Evolutionary conservation across 768 basidiomycete genomes (phyloP).

Genomic region (Lactarius evosmus): DNA sequence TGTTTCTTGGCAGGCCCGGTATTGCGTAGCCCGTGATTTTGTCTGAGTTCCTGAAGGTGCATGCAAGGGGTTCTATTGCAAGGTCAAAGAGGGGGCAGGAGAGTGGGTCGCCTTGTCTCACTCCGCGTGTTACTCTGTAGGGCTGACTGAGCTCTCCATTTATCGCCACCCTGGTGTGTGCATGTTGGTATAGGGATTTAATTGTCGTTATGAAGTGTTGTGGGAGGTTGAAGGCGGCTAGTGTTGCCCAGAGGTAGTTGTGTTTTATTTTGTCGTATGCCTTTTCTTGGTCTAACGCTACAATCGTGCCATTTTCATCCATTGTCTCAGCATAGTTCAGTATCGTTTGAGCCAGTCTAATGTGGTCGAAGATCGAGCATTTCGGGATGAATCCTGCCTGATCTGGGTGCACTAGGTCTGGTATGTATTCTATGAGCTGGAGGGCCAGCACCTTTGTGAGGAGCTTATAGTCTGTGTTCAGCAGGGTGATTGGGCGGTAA

Average conservation of each 20-base stretch:
- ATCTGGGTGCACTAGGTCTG: not conserved
- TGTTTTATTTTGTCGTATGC: not conserved
- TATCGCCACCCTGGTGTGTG: not conserved
- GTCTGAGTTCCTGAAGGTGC: not conserved
- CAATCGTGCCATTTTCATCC: not conserved
- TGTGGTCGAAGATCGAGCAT: constrained; percentile 4
- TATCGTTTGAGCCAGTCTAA: not conserved
- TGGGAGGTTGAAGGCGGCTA: constrained; percentile 14
- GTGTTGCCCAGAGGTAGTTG: constrained; percentile 5
- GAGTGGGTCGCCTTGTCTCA: constrained; percentile 12
- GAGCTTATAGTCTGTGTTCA: constrained; percentile 37
- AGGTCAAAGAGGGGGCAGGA: constrained; percentile 13
- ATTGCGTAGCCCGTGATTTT: constrained; percentile 16
- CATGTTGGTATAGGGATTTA: not conserved
- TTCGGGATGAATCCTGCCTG: constrained; percentile 14
- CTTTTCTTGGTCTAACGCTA: not conserved
- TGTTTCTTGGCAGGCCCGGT: not conserved
- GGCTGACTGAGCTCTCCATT: not conserved
- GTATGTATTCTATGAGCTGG: not conserved
- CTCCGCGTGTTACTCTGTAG: not conserved
- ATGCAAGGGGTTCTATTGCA: constrained; percentile 1
- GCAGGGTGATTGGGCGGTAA: constrained; percentile 26
- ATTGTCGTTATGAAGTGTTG: not conserved
- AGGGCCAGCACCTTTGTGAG: constrained; percentile 27
- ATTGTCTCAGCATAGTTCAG: constrained; percentile 4